Percentiles rank a stretch among this genome's conserved stretches.
These are phyloP conservation scores for Saccharomyces hybrid DNA, from an alignment of 1,139 yeast genomes.

Conservation along the genomic window DNA sequence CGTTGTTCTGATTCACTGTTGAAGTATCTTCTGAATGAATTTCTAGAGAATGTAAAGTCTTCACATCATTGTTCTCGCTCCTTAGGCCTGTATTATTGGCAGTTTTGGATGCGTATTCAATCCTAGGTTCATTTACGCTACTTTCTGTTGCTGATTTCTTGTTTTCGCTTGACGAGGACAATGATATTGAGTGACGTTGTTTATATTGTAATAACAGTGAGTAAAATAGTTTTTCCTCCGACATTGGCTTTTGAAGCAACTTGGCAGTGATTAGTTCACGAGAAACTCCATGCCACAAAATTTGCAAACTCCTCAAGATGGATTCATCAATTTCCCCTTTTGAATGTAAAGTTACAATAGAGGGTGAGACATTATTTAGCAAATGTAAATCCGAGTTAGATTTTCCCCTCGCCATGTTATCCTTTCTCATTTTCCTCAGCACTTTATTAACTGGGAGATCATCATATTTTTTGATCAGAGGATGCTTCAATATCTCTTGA, in stretches of 20 bases:
- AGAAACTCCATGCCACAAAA: constrained; percentile 84
- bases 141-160: constrained; percentile 11
- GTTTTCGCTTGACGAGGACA: constrained; percentile 8
- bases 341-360: constrained; percentile 34
- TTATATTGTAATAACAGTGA: constrained; percentile 76
- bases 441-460: constrained; percentile 12
- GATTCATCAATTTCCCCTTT: constrained; percentile 66
- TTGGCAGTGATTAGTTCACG: constrained; percentile 52
- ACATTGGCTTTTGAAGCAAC: constrained; percentile 51
- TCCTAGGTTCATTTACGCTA: neutral
- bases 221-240: constrained; percentile 87
- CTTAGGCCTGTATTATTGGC: neutral
- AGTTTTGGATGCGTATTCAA: neutral
- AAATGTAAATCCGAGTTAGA: constrained; percentile 25
- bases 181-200: constrained; percentile 38
- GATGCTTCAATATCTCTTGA: constrained; percentile 66
- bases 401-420: constrained; percentile 31
- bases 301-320: constrained; percentile 76
- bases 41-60: neutral
- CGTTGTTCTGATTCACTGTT: neutral
- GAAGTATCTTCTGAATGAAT: neutral
- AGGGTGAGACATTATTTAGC: constrained; percentile 21
- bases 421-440: constrained; percentile 17
- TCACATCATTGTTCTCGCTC: neutral
- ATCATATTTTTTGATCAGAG: constrained; percentile 64